Evolutionary conservation across 768 basidiomycete genomes (phyloP).

Genomic region (Tylopilus subfusipes): DNA sequence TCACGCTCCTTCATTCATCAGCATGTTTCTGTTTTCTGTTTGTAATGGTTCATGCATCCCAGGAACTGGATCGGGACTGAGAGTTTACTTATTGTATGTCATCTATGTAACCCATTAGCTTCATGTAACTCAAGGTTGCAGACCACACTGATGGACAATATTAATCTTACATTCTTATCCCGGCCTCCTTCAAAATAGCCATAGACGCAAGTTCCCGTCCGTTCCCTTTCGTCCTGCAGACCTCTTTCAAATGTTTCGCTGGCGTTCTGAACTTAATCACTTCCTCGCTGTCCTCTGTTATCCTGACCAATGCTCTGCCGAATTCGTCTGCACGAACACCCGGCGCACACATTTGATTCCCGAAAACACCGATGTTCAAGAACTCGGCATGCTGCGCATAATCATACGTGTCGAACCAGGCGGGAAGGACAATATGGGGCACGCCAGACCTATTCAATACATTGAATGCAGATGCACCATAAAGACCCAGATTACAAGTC

Average conservation of each 20-base stretch:
- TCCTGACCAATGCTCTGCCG: slow-evolving; percentile 1
- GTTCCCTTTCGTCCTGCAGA: background rate
- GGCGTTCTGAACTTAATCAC: background rate
- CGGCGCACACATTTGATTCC: background rate
- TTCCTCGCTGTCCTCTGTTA: slow-evolving; percentile 1
- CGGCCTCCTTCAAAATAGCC: background rate
- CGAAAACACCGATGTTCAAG: slow-evolving; percentile 5
- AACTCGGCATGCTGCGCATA: background rate
- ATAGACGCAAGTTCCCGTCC: background rate
- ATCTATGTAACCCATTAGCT: slow-evolving; percentile 1
- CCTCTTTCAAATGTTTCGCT: slow-evolving; percentile 1
- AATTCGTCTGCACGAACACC: slow-evolving; percentile 1
- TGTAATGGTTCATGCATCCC: slow-evolving; percentile 13
- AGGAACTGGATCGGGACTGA: slow-evolving; percentile 20
- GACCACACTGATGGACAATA: background rate
- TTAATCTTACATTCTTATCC: background rate
- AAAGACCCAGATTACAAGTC: background rate
- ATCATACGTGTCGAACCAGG: slow-evolving; percentile 13
- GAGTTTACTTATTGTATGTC: background rate
- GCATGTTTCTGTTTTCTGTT: background rate
- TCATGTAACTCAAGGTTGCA: background rate
- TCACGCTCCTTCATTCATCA: background rate
- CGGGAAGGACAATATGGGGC: slow-evolving; percentile 8
- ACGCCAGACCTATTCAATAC: slow-evolving; percentile 9
- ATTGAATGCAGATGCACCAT: too few relatives aligned